phyloP scores from a whole-genome alignment of 148 eudicot species.

The Chenopodium suecicum region DNA sequence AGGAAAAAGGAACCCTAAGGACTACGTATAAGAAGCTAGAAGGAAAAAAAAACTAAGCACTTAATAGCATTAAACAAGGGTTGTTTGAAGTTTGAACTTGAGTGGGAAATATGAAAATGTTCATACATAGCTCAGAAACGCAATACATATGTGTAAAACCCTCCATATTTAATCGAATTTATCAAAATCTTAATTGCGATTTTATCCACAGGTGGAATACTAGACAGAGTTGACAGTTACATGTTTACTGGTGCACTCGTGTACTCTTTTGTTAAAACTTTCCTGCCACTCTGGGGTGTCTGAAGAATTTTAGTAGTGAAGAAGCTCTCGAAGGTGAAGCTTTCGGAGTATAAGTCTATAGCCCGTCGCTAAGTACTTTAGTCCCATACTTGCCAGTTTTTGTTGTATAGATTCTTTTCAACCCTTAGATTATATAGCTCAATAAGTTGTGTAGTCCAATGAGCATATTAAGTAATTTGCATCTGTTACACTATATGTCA shows the following conservation, averaged over 20 bases:
- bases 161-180: not conserved
- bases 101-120: not conserved
- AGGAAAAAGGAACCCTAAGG: not conserved
- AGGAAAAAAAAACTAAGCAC: not conserved
- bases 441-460: not conserved
- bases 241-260: constrained; percentile 93
- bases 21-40: not conserved
- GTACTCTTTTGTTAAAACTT: constrained; percentile 67
- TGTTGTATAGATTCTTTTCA: constrained; percentile 11
- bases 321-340: not conserved
- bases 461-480: not conserved
- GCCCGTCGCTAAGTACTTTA: not conserved
- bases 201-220: constrained; percentile 74
- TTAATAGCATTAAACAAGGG: not conserved
- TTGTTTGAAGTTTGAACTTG: too few relatives aligned
- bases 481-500: not conserved
- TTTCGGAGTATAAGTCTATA: not conserved
- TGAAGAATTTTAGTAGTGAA: not conserved
- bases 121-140: not conserved
- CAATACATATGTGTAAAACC: too few relatives aligned
- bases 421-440: not conserved
- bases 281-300: constrained; percentile 72
- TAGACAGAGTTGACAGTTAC: constrained; percentile 94
- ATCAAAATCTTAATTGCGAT: not conserved
- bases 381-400: constrained; percentile 12